phyloP scores from a whole-genome alignment of 192 early-diverging fungal species.

The Linnemannia exigua region DNA sequence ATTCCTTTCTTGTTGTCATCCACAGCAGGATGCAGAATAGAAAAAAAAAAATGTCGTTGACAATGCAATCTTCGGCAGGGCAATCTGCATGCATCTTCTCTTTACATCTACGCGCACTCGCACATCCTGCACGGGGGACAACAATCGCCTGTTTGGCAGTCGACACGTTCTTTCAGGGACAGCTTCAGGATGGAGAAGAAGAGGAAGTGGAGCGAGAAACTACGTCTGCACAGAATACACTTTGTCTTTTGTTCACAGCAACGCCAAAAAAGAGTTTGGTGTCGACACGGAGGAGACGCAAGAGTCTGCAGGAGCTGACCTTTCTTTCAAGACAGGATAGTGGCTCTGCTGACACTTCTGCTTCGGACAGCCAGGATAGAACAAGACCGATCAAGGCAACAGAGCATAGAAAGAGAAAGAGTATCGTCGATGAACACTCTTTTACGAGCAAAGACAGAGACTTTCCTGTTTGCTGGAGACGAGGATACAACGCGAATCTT shows the following conservation, averaged over 20 bases:
- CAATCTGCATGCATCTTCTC: neutral
- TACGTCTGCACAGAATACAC: neutral
- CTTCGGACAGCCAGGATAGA: neutral
- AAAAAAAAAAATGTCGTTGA: too few species aligned
- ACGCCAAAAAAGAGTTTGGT: neutral
- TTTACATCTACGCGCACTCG: neutral
- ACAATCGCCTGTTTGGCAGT: neutral
- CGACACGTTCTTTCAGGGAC: neutral
- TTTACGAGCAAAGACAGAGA: neutral
- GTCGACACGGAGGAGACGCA: neutral
- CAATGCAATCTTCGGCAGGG: neutral
- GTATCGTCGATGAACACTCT: neutral
- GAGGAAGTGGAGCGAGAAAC: neutral
- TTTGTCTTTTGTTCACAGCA: neutral
- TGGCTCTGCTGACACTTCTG: neutral
- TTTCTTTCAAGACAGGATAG: neutral
- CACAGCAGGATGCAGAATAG: neutral
- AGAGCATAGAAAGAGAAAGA: neutral
- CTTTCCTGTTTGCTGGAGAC: neutral
- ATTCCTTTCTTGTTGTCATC: neutral
- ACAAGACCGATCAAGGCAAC: neutral
- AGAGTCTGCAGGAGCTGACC: neutral
- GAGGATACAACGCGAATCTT: neutral
- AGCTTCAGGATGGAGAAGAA: neutral
- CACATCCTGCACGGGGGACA: neutral